These are phyloP conservation scores for Leucaena leucocephala DNA, from an alignment of 306 rosid species.

Conservation along the genomic window DNA sequence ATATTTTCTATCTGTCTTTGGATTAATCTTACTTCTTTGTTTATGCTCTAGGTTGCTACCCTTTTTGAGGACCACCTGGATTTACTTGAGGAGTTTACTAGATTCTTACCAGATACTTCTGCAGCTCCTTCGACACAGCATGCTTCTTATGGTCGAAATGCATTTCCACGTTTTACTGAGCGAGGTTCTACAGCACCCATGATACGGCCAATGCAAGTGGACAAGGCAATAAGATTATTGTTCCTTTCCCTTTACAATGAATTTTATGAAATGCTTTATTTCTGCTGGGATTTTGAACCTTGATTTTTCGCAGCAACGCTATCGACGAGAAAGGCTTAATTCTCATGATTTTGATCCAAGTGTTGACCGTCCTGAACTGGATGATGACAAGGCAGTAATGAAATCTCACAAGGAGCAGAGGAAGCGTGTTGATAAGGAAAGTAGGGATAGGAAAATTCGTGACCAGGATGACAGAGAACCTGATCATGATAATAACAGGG, in stretches of 20 bases:
- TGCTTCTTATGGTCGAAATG: conserved; percentile 53
- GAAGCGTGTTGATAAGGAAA: conserved; percentile 65
- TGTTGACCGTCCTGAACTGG: conserved; percentile 74
- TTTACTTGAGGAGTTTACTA: conserved; percentile 85
- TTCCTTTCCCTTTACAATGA: conserved; percentile 18
- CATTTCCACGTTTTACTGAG: conserved; percentile 70
- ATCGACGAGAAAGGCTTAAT: conserved; percentile 68
- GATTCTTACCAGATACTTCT: conserved; percentile 87
- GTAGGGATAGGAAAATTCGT: conserved; percentile 67
- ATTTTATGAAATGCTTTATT: conserved; percentile 28
- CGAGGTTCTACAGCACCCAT: conserved; percentile 65
- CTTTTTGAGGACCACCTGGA: conserved; percentile 81
- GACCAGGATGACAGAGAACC: conserved; percentile 79
- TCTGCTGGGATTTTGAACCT: conserved; percentile 31
- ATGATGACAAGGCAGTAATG: conserved; percentile 69
- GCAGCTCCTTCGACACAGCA: conserved; percentile 70
- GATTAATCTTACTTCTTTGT: conserved; percentile 4
- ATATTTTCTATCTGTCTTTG: conserved; percentile 12
- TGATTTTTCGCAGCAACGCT: conserved; percentile 57
- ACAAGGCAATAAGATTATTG: conserved; percentile 49
- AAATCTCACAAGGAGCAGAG: conserved; percentile 73
- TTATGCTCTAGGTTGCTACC: conserved; percentile 65
- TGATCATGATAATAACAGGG: conserved; percentile 69
- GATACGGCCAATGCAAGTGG: conserved; percentile 61
- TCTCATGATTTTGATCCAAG: conserved; percentile 73